Evolutionary conservation across 768 basidiomycete species (phyloP).

Genomic region (Xerocomellus amylosporus): DNA sequence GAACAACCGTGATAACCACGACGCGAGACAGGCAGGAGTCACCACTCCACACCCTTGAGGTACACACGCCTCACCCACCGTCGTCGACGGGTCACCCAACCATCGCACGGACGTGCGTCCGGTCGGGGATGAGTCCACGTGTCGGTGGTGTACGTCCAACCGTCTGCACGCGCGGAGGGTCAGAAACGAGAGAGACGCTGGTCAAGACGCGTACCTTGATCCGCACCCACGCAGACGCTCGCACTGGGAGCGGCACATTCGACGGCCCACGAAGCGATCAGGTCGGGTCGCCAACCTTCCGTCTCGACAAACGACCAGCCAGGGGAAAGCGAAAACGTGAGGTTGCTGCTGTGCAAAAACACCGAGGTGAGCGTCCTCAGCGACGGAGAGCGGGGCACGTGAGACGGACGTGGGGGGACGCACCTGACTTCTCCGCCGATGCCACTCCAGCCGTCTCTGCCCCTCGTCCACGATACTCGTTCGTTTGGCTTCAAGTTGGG

Average conservation of each 20-base stretch:
- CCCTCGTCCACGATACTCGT: conserved; percentile 11
- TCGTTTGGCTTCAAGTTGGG: conserved; percentile 8
- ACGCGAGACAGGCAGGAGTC: not conserved
- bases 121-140: conserved; percentile 56
- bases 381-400: not conserved
- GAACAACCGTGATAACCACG: too few relatives aligned
- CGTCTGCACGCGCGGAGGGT: conserved; percentile 32
- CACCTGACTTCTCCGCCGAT: conserved; percentile 11
- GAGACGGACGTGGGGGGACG: not conserved
- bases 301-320: conserved; percentile 75
- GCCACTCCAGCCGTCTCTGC: conserved; percentile 14
- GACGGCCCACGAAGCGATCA: conserved; percentile 53
- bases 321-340: conserved; percentile 72
- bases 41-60: conserved; percentile 7
- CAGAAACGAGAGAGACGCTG: not conserved
- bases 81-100: conserved; percentile 59
- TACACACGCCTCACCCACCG: conserved; percentile 72
- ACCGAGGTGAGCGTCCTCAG: not conserved
- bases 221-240: conserved; percentile 21
- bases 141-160: conserved; percentile 83
- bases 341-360: conserved; percentile 61
- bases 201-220: conserved; percentile 20
- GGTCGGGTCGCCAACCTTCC: conserved; percentile 74
- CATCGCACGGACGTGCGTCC: conserved; percentile 40
- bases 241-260: not conserved